Percentiles rank a stretch among this genome's conserved stretches.
These are phyloP conservation scores for Penicillium daleae DNA, from an alignment of 495 filamentous ascomycete genomes.

Conservation along the genomic window DNA sequence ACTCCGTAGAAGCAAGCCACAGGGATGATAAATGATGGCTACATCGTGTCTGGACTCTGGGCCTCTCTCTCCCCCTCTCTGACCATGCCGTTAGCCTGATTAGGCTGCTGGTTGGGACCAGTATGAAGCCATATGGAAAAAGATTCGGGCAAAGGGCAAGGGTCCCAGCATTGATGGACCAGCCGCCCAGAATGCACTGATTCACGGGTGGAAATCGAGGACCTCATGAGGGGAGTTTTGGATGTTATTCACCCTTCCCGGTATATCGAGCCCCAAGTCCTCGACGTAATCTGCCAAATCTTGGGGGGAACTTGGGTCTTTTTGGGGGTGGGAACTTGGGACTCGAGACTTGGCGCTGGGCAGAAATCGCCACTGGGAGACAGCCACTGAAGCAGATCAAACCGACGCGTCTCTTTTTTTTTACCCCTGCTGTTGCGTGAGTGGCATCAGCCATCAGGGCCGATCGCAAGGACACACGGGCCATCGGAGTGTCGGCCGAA, in stretches of 20 bases:
- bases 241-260: constrained; percentile 1
- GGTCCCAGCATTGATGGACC: not conserved
- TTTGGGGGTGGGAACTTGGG: not conserved
- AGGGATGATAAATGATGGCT: constrained; percentile 7
- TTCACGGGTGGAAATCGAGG: not conserved
- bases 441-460: not conserved
- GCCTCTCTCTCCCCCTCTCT: no score
- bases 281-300: constrained; percentile 16
- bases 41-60: constrained; percentile 7
- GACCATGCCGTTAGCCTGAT: not conserved
- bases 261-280: not conserved
- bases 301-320: no score
- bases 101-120: constrained; percentile 1
- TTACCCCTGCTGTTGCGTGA: no score
- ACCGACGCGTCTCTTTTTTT: not conserved
- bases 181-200: constrained; percentile 5
- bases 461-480: constrained; percentile 7
- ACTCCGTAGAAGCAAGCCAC: not conserved
- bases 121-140: not conserved
- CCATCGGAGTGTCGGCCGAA: constrained; percentile 22
- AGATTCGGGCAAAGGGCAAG: not conserved
- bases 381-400: no score
- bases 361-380: not conserved
- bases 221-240: not conserved
- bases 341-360: not conserved